phyloP scores from a whole-genome alignment of 768 basidiomycete species.

The Collybia mongolica region DNA sequence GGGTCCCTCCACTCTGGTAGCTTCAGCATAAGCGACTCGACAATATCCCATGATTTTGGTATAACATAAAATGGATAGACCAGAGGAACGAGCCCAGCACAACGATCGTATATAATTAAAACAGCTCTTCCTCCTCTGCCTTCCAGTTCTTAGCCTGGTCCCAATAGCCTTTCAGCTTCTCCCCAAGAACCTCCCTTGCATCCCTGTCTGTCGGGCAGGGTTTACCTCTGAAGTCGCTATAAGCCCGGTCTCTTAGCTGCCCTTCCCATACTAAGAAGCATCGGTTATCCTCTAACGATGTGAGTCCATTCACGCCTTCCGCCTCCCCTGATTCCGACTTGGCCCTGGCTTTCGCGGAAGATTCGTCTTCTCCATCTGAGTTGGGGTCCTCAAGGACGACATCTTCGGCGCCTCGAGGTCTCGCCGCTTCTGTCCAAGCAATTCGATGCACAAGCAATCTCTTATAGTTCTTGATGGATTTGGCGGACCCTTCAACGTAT shows the following conservation, averaged over 20 bases:
- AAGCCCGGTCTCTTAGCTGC: conserved; percentile 76
- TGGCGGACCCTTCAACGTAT: conserved; percentile 89
- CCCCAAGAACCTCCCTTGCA: conserved; percentile 85
- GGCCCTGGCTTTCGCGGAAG: conserved; percentile 28
- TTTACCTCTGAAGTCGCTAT: conserved; percentile 77
- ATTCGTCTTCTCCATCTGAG: conserved; percentile 35
- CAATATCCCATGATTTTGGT: too few relatives aligned
- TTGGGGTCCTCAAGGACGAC: conserved; percentile 61
- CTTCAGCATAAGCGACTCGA: too few relatives aligned
- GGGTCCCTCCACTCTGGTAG: too few relatives aligned
- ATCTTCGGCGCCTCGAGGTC: conserved; percentile 72
- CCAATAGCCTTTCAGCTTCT: conserved; percentile 88
- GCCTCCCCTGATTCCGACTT: conserved; percentile 15
- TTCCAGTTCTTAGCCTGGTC: conserved; percentile 92
- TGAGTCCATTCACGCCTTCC: conserved; percentile 24
- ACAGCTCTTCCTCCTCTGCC: conserved; percentile 75
- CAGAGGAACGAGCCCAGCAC: neutral
- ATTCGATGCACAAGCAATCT: conserved; percentile 85
- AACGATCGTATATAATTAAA: conserved; percentile 29
- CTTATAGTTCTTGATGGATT: conserved; percentile 85
- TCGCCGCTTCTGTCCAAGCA: conserved; percentile 90
- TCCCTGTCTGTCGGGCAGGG: conserved; percentile 80
- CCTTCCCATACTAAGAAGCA: conserved; percentile 97
- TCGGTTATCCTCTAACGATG: conserved; percentile 80
- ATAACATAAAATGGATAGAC: too few relatives aligned